Percentiles rank a stretch among this genome's conserved stretches.
Conservation (phyloP, 2,329 filamentous ascomycete species). For the Cadophora gregata region DNA sequence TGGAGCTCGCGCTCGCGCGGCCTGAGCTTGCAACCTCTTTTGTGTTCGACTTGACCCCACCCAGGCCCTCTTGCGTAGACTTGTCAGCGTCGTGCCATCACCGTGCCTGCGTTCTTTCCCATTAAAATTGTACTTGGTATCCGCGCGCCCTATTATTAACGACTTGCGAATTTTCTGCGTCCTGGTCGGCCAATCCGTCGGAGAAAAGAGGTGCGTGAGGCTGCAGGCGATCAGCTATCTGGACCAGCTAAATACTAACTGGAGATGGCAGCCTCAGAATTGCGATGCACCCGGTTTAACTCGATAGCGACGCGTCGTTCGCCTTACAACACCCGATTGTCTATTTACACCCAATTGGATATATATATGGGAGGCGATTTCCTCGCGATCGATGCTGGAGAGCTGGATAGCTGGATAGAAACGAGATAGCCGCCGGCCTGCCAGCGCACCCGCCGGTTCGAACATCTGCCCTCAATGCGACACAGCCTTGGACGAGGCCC, state of each 20-base stretch:
- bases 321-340: conserved; percentile 17
- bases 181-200: conserved; percentile 18
- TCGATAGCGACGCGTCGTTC: conserved; percentile 37
- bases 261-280: conserved; percentile 27
- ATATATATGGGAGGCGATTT: conserved; percentile 12
- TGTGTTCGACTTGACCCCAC: conserved; percentile 21
- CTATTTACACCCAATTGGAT: conserved; percentile 22
- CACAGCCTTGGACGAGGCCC: conserved; percentile 22
- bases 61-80: conserved; percentile 9
- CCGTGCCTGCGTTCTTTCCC: conserved; percentile 18
- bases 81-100: conserved; percentile 11
- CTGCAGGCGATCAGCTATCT: conserved; percentile 20
- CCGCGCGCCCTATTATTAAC: conserved; percentile 12
- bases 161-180: conserved; percentile 34
- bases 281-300: conserved; percentile 31
- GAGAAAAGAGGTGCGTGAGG: conserved; percentile 15
- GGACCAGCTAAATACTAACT: conserved; percentile 13
- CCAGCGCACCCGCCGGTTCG: conserved; percentile 26
- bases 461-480: conserved; percentile 37
- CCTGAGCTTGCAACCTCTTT: conserved; percentile 17
- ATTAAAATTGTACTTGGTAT: conserved; percentile 1
- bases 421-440: conserved; percentile 35
- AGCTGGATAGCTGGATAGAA: conserved; percentile 17
- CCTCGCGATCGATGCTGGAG: conserved; percentile 24
- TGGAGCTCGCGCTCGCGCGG: conserved; percentile 16